Conservation (phyloP, 805 yeast genomes). For the Suhomyces pyralidae region DNA sequence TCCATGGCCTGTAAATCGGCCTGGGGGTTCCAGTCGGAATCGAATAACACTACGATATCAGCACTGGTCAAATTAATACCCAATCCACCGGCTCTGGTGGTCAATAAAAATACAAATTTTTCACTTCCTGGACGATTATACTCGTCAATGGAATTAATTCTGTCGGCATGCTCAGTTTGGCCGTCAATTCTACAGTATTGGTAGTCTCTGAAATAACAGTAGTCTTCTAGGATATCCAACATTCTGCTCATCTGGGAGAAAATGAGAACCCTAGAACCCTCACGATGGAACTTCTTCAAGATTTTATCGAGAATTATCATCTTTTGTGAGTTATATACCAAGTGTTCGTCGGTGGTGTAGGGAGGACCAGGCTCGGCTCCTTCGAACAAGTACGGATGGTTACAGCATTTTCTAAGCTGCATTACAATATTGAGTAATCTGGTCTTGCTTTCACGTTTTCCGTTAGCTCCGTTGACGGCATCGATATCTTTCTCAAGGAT, state of each 20-base stretch:
- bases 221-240: constrained; percentile 78
- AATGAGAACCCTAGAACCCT: constrained; percentile 75
- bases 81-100: constrained; percentile 89
- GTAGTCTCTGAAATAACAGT: constrained; percentile 65
- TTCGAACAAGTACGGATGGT: constrained; percentile 80
- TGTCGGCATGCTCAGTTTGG: constrained; percentile 73
- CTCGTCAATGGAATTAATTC: constrained; percentile 74
- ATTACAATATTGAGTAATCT: constrained; percentile 74
- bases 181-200: constrained; percentile 82
- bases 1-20: constrained; percentile 90
- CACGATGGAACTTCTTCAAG: constrained; percentile 56
- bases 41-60: constrained; percentile 70
- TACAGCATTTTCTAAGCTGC: constrained; percentile 84
- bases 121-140: constrained; percentile 71
- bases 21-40: constrained; percentile 88
- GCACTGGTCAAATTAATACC: constrained; percentile 84
- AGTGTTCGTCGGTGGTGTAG: constrained; percentile 79
- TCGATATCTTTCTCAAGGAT: constrained; percentile 76
- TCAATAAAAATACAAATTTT: constrained; percentile 70
- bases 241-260: constrained; percentile 84
- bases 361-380: constrained; percentile 94
- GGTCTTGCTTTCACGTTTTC: constrained; percentile 72
- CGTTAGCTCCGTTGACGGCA: constrained; percentile 80
- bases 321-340: constrained; percentile 69
- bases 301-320: constrained; percentile 68